A percentile compares a stretch with the other conserved stretches of the same genome.
Evolutionary conservation across 257 asterid genomes (phyloP).

Genomic region (Dorcoceras hygrometricum): DNA sequence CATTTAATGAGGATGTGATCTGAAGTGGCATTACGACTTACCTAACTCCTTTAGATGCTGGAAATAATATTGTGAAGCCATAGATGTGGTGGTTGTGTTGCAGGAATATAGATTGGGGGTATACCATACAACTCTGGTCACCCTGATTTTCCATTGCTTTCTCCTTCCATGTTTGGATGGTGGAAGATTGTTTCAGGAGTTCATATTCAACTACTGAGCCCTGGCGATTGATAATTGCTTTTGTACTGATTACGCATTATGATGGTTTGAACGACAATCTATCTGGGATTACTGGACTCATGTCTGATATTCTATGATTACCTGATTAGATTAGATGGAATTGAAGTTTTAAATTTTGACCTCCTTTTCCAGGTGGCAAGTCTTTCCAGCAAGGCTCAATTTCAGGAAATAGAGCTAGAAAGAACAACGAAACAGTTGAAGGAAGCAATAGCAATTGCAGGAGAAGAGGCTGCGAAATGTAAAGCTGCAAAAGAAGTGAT

Average conservation of each 20-base stretch:
- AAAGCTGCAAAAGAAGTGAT: slow-evolving; percentile 97
- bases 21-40: neutral
- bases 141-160: slow-evolving; percentile 10
- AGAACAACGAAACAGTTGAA: slow-evolving; percentile 75
- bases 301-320: slow-evolving; percentile 9
- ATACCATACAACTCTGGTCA: slow-evolving; percentile 9
- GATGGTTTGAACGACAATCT: slow-evolving; percentile 6
- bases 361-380: slow-evolving; percentile 57
- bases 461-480: slow-evolving; percentile 94
- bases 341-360: slow-evolving; percentile 23
- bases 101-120: slow-evolving; percentile 9
- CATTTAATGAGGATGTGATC: neutral
- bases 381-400: slow-evolving; percentile 78
- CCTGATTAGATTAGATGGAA: slow-evolving; percentile 19
- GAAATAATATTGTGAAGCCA: slow-evolving; percentile 11
- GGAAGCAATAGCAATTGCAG: slow-evolving; percentile 84
- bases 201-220: no score
- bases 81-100: neutral
- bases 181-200: slow-evolving; percentile 20
- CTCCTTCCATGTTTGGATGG: slow-evolving; percentile 10
- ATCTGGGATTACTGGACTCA: slow-evolving; percentile 14
- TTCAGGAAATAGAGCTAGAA: slow-evolving; percentile 84
- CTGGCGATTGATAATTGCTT: neutral
- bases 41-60: slow-evolving; percentile 1
- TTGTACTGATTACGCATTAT: neutral